Base-by-base conservation (phyloP, 345 rosid genomes). In the Dipteronia sinensis region DNA sequence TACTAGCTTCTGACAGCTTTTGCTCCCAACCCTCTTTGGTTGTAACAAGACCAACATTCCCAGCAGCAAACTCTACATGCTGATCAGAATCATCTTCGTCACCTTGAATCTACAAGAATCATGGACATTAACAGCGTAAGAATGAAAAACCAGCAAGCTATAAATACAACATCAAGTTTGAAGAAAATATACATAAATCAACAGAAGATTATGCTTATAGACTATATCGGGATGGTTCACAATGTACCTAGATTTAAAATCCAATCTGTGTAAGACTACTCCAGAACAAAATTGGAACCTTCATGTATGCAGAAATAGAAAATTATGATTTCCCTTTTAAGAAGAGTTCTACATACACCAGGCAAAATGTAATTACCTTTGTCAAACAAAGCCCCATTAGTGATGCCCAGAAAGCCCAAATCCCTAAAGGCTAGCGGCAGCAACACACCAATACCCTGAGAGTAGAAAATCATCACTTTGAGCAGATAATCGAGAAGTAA, bases 1-100 rank as follows among this genome's bases (percentile, higher is more conserved):
- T 84, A 56, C 71, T 84, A 55, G 98, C 93, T 87, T 94, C 93
- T 61, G 90, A 83, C 72, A 92, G 71, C 81, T 92, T 91, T 31
- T 85, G 86, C 69, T 92, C 91, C 98, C 98, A 92, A 23, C 75
- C 70, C 76, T 92, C 96, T 75, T 84, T 87, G 44, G 89, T 91
- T 64, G 89, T 86, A 3, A 94, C 78, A 7, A 86, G 76, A 68
- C 86, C 86, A 40, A 92, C 94, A 78, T 87, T 92, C 2, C 92
- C 90, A 64, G 92, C 86, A 12, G 84, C 79, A 77, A 90, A 86
- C 19, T 94, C 93, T 66, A 81, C 75, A 76, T 85, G 84, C 0
- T 83, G 79, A 9, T 83, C 65, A 10, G 87, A 81, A 73, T 88
- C 91, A 38, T 86, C 82, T 2, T 22, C 68, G 27, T 81, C 84